phyloP scores from a whole-genome alignment of 345 rosid species.

The Camelina laxa region DNA sequence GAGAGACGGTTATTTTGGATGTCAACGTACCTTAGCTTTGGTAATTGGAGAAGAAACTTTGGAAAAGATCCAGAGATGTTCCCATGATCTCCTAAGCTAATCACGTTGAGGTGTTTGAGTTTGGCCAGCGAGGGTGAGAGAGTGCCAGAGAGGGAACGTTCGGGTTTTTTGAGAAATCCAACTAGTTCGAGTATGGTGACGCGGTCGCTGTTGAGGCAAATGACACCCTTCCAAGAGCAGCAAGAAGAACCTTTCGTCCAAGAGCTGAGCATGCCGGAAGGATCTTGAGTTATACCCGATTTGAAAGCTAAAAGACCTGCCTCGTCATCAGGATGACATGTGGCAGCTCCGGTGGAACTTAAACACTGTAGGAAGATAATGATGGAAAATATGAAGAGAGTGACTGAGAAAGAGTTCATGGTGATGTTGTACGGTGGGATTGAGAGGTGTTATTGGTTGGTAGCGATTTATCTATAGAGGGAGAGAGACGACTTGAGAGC shows the following conservation, averaged over 20 bases:
- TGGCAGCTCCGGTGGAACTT: conserved; percentile 38
- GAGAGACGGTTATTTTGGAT: conserved; percentile 64
- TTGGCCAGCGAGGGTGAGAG: conserved; percentile 63
- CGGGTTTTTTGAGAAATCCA: conserved; percentile 22
- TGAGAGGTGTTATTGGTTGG: neutral
- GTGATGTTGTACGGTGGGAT: neutral
- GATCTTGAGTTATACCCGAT: conserved; percentile 31
- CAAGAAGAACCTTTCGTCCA: conserved; percentile 70
- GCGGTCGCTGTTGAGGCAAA: conserved; percentile 51
- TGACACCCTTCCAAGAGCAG: conserved; percentile 59
- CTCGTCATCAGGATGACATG: conserved; percentile 8
- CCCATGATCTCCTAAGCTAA: neutral
- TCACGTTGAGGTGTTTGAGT: conserved; percentile 47
- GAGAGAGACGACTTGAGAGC: neutral
- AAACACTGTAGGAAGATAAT: conserved; percentile 14
- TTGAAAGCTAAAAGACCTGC: conserved; percentile 18
- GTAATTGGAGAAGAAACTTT: conserved; percentile 49
- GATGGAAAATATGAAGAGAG: conserved; percentile 32
- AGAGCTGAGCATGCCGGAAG: conserved; percentile 61
- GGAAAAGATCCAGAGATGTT: conserved; percentile 71
- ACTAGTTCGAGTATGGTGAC: conserved; percentile 52
- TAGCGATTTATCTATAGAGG: neutral
- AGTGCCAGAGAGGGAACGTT: conserved; percentile 56
- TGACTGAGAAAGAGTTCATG: conserved; percentile 12
- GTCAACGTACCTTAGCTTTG: conserved; percentile 55